Evolutionary conservation across 1,284 basidiomycete genomes (phyloP), one percentile per base, ranked within the genome.

Genomic region (Leccinum pachyderme): DNA sequence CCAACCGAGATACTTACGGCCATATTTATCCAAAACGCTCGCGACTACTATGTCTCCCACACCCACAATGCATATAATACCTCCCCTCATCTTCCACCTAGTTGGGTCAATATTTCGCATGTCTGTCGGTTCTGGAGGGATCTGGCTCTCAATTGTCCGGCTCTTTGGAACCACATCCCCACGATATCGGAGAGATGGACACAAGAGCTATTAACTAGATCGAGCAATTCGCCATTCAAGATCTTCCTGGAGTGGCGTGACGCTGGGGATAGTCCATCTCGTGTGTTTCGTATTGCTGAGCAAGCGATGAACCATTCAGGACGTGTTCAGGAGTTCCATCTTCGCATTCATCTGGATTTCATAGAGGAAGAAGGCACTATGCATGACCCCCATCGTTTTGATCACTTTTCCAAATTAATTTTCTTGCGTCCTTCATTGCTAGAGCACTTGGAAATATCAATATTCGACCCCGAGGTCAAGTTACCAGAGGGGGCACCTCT

Each of bases 111-210:
- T 37, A 56, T 72, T 18, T 69, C 64, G 11, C 64, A 71, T 37
- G 64, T 74, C 37, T 75, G 63, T 39, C 61, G 58, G 5, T 58
- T 66, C 47, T 76, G 74, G 74, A 65, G 74, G n/a, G 49, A 58
- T 0, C 64, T 72, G 15, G 72, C 74, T 5, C 55, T 74, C 5
- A 59, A 53, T 8, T 66, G 61, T 41, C 65, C 69, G 1, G 45
- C 53, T 25, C 55, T 75, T 15, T 76, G 74, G 74, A 60, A 63
- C 12, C 58, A 52, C 47, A 57, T 70, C 15, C 37, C 62, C 7
- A 61, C 67, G 8, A 52, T 47, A 3, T 62, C 59, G 2, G 61
- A 55, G 2, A 54, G 54, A 11, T 70, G 68, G 64, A 67, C 64
- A 2, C 59, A 67, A 18, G 70, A 65, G 47, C 67, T 75, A 65